A percentile compares a stretch with the other conserved stretches of the same genome.
phyloP scores from a whole-genome alignment of 1,139 yeast species.

The Insectozyma bohioensis region DNA sequence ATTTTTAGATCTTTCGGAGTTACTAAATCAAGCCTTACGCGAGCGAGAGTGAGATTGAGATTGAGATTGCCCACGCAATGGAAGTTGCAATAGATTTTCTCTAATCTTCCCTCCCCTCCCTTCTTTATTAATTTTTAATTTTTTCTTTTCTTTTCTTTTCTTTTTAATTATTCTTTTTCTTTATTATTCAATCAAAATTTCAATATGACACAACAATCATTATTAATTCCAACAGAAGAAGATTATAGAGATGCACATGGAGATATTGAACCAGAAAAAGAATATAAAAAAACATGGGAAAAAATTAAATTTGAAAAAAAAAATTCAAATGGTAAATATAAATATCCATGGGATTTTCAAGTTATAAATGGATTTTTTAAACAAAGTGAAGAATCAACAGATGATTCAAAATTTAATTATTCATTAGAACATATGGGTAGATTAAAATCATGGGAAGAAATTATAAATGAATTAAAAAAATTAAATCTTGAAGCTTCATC shows the following conservation, averaged over 20 bases:
- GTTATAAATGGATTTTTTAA: conserved; percentile 54
- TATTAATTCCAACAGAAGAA: conserved; percentile 32
- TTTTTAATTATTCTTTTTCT: too few species aligned
- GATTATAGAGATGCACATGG: conserved; percentile 41
- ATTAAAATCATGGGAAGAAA: conserved; percentile 45
- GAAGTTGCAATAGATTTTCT: background rate
- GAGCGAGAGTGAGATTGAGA: conserved; percentile 1
- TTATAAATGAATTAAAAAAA: conserved; percentile 31
- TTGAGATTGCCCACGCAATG: too few species aligned
- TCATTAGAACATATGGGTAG: conserved; percentile 50
- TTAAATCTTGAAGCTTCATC: conserved; percentile 37
- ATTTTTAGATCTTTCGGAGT: background rate
- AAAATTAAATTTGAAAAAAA: conserved; percentile 15
- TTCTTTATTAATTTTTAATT: background rate
- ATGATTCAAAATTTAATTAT: conserved; percentile 51
- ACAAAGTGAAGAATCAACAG: conserved; percentile 49
- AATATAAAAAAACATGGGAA: conserved; percentile 12
- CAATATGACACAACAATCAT: conserved; percentile 22
- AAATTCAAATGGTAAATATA: conserved; percentile 17
- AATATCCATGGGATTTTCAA: conserved; percentile 46
- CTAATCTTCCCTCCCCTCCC: background rate
- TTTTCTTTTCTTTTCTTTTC: too few species aligned
- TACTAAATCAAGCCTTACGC: too few species aligned
- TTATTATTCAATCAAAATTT: too few species aligned
- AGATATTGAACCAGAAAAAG: conserved; percentile 13